phyloP scores from a whole-genome alignment of 2,329 filamentous ascomycete genomes.

The Pseudocercospora crystallina region DNA sequence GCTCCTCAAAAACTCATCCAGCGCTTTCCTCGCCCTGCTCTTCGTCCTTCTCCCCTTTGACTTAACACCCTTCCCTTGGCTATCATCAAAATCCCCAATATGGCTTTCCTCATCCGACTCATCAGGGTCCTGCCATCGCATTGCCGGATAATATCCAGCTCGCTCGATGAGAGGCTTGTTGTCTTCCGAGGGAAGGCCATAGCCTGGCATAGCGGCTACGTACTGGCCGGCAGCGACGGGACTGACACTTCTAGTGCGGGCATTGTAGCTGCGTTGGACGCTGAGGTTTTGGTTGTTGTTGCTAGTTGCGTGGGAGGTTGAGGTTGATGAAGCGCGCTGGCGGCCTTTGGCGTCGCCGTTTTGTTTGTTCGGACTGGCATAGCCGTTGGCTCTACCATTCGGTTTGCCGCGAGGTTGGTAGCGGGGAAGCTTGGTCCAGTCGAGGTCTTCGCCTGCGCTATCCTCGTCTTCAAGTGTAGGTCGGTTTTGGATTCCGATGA shows the following conservation, averaged over 20 bases:
- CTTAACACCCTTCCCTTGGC: slow-evolving; percentile 22
- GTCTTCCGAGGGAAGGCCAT: slow-evolving; percentile 19
- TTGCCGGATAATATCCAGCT: slow-evolving; percentile 41
- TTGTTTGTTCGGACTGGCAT: slow-evolving; percentile 23
- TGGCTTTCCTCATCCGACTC: slow-evolving; percentile 30
- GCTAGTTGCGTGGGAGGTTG: slow-evolving; percentile 24
- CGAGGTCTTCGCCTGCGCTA: slow-evolving; percentile 10
- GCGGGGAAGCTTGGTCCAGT: slow-evolving; percentile 7
- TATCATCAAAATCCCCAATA: slow-evolving; percentile 20
- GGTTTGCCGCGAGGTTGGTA: slow-evolving; percentile 9
- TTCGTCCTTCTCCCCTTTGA: slow-evolving; percentile 14
- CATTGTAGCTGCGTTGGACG: slow-evolving; percentile 32
- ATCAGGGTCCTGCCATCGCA: slow-evolving; percentile 33
- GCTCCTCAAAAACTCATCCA: slow-evolving; percentile 21
- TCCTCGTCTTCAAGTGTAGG: slow-evolving; percentile 13
- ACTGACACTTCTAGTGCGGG: slow-evolving; percentile 41
- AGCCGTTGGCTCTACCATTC: slow-evolving; percentile 26
- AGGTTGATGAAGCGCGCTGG: slow-evolving; percentile 36
- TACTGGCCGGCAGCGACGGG: slow-evolving; percentile 35
- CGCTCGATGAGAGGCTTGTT: slow-evolving; percentile 41
- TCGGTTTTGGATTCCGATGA: slow-evolving; percentile 33
- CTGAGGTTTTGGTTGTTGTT: slow-evolving; percentile 25
- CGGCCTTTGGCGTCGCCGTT: slow-evolving; percentile 28
- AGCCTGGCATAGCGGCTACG: slow-evolving; percentile 13
- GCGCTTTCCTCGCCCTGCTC: slow-evolving; percentile 18